Conservation (phyloP, 257 asterid species). For the Euphrasia confusa region DNA sequence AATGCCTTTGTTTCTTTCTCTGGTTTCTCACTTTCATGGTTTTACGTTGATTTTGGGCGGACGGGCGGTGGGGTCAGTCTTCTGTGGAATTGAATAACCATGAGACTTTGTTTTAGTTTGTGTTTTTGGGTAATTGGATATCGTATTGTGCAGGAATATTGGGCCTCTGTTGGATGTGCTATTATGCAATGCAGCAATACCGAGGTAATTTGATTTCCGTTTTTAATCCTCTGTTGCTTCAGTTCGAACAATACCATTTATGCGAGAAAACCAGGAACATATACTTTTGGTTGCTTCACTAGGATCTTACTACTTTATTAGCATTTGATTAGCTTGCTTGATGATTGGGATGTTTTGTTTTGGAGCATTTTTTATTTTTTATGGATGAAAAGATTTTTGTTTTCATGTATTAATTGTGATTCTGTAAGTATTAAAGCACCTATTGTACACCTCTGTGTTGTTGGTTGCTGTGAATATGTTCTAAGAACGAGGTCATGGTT, state of each 20-base stretch:
- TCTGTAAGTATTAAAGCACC: too few species aligned
- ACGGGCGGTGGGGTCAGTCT: too few species aligned
- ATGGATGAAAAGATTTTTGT: too few species aligned
- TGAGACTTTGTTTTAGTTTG: background rate
- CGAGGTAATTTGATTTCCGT: slow-evolving; percentile 49
- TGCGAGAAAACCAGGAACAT: background rate
- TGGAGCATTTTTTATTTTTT: background rate
- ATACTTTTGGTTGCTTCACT: background rate
- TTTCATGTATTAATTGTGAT: too few species aligned
- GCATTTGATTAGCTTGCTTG: slow-evolving; percentile 7
- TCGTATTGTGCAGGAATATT: slow-evolving; percentile 63
- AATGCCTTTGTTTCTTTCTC: too few species aligned
- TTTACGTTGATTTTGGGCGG: too few species aligned
- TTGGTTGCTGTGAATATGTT: too few species aligned
- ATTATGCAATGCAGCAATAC: slow-evolving; percentile 99
- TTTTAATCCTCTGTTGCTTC: background rate
- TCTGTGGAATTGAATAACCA: background rate
- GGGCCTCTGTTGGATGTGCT: slow-evolving; percentile 98
- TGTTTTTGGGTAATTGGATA: background rate
- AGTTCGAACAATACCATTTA: background rate
- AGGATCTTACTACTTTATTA: background rate
- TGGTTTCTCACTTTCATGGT: too few species aligned
- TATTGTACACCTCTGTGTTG: too few species aligned
- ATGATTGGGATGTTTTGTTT: slow-evolving; percentile 10
- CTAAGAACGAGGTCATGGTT: too few species aligned